These are phyloP conservation scores for Hericium coralloides DNA, from an alignment of 768 basidiomycete species.

Conservation along the genomic window DNA sequence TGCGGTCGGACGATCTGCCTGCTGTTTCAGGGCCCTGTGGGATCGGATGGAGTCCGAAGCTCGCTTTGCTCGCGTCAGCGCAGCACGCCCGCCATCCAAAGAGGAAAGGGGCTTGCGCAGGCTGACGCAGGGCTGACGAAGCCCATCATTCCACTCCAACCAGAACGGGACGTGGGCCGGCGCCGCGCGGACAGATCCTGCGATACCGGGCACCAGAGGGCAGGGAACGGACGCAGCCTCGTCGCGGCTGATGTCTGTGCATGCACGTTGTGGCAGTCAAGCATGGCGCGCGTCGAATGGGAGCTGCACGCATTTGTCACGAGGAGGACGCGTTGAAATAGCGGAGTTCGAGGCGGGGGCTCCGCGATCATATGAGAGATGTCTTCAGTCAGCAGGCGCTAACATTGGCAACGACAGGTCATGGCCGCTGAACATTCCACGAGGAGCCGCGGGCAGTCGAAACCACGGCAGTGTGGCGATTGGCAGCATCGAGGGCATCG, in stretches of 20 bases:
- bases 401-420: neutral
- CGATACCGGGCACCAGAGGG: neutral
- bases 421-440: too few species aligned
- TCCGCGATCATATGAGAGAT: neutral
- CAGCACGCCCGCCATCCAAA: neutral
- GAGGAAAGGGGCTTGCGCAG: neutral
- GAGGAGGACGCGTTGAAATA: neutral
- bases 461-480: neutral
- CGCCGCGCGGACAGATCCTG: neutral
- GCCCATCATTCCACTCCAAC: too few species aligned
- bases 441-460: too few species aligned
- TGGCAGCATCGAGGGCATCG: neutral
- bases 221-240: neutral
- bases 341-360: neutral
- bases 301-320: neutral
- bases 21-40: too few species aligned
- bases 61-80: too few species aligned
- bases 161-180: neutral
- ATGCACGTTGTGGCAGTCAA: neutral
- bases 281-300: neutral
- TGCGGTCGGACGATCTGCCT: too few species aligned
- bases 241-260: neutral
- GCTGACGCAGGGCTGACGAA: neutral
- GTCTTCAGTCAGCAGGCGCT: neutral
- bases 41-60: too few species aligned